A percentile compares a stretch with the other conserved stretches of the same genome.
Conservation (phyloP, 306 rosid genomes). For the Senna tora region DNA sequence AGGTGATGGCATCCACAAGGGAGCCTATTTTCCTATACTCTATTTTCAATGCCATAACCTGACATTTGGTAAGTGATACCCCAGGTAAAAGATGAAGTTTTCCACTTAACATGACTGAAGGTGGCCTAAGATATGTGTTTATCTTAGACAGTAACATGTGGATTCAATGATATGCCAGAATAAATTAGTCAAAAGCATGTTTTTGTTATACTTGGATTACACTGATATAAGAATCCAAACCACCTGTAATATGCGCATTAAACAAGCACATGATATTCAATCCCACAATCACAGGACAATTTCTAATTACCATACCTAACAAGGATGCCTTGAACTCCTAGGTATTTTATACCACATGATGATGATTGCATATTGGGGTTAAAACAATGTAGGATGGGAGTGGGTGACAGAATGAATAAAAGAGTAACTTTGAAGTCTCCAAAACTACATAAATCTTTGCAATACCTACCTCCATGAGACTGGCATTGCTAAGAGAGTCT, state of each 20-base stretch:
- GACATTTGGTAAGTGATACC: neutral
- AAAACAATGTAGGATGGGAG: neutral
- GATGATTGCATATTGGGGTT: neutral
- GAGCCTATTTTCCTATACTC: neutral
- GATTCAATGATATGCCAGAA: neutral
- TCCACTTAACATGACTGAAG: conserved; percentile 16
- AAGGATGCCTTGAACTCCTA: neutral
- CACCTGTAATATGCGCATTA: neutral
- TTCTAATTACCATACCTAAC: neutral
- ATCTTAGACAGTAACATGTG: neutral
- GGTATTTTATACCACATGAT: neutral
- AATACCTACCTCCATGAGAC: conserved; percentile 82
- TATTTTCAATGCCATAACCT: neutral
- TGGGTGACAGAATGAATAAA: neutral
- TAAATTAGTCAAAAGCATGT: neutral
- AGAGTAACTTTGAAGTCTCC: neutral
- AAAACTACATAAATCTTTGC: neutral
- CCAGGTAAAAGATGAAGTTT: neutral
- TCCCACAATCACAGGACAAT: neutral
- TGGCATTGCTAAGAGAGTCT: conserved; percentile 78
- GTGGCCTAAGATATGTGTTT: neutral
- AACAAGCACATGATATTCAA: neutral
- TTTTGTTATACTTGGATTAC: neutral
- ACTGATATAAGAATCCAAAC: neutral
- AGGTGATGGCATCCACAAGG: conserved; percentile 30